phyloP scores from a whole-genome alignment of 2,329 filamentous ascomycete genomes.

The Cryphonectria naterciae region DNA sequence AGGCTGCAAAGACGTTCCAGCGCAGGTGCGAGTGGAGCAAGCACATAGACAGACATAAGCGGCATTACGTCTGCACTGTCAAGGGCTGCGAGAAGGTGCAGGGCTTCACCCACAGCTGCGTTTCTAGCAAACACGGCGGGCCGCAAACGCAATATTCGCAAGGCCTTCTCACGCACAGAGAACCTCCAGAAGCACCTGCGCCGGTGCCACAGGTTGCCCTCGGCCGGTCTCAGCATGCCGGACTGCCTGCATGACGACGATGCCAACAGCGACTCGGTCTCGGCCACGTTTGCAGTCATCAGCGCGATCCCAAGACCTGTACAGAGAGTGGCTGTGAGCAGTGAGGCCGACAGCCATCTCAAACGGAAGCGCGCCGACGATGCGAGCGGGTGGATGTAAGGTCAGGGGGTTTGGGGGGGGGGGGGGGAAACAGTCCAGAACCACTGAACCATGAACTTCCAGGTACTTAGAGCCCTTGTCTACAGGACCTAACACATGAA shows the following conservation, averaged over 20 bases:
- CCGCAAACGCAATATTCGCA: slow-evolving; percentile 88
- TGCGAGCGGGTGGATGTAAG: slow-evolving; percentile 20
- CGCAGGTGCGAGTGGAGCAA: slow-evolving; percentile 96
- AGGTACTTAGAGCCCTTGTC: too few relatives aligned
- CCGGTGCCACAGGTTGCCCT: slow-evolving; percentile 66
- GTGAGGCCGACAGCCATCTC: slow-evolving; percentile 37
- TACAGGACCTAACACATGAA: too few relatives aligned
- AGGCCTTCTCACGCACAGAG: slow-evolving; percentile 90
- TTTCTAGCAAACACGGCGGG: slow-evolving; percentile 87
- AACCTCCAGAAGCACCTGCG: slow-evolving; percentile 93
- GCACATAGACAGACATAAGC: slow-evolving; percentile 97
- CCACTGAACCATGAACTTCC: too few relatives aligned
- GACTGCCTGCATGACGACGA: slow-evolving; percentile 41
- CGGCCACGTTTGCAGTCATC: slow-evolving; percentile 30
- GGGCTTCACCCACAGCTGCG: slow-evolving; percentile 94
- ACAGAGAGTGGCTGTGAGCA: slow-evolving; percentile 6
- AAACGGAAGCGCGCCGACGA: slow-evolving; percentile 52
- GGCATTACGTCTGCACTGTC: slow-evolving; percentile 84
- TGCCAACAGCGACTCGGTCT: slow-evolving; percentile 49
- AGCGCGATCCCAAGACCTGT: slow-evolving; percentile 14
- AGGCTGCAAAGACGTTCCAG: slow-evolving; percentile 68
- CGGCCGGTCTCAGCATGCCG: slow-evolving; percentile 39
- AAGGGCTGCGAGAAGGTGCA: slow-evolving; percentile 88
- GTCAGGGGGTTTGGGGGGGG: too few relatives aligned
- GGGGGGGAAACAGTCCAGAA: too few relatives aligned